Base-by-base conservation (phyloP, 257 asterid genomes). In the Ophiorrhiza pumila region DNA sequence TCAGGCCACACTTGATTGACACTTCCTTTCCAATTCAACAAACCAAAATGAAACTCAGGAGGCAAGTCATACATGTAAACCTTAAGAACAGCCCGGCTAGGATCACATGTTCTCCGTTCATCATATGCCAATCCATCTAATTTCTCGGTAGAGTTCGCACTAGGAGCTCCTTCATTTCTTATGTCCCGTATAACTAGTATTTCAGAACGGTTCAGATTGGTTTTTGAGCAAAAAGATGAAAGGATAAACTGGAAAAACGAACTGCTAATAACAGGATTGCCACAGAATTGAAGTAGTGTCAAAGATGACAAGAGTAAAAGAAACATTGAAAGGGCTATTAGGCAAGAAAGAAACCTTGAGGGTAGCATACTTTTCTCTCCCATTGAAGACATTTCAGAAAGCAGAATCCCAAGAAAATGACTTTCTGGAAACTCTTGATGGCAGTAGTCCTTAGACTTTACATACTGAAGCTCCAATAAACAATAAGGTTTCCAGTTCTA, bases 21-120 rank as follows among this genome's bases (percentile, higher is more conserved):
- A 27, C 18, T 65, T 68, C 81, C 85, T 15, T 64, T 73, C 96
- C 96, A 88, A 73, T 86, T 89, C 71, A 92, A 76, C 55, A 92
- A 73, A 58, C 97, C 93, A 43, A 92, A 92, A 83, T 92, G 97
- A 79, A 88, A 92, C 22, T 85, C 86, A 9, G 88, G 87, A 25
- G 93, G 90, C 79, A 92, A 67, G 63, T 92, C 94, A 50, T 92
- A 90, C 96, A 90, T 92, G 53, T 83, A 92, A 0, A 90, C 96
- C 76, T 43, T 84, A 32, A 92, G 86, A 69, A 77, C 85, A 71
- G 92, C 93, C 68, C 31, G 71, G 11, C 39, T 71, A 47, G 73
- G 75, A 77, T 85, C 84, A 74, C 95, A 90, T 49, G 55, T 60
- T 71, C 17, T 69, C 64, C 2, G 29, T 13, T 10, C 14, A 39